These are phyloP conservation scores for Corchorus capsularis DNA, from an alignment of 345 rosid species.

Conservation along the genomic window DNA sequence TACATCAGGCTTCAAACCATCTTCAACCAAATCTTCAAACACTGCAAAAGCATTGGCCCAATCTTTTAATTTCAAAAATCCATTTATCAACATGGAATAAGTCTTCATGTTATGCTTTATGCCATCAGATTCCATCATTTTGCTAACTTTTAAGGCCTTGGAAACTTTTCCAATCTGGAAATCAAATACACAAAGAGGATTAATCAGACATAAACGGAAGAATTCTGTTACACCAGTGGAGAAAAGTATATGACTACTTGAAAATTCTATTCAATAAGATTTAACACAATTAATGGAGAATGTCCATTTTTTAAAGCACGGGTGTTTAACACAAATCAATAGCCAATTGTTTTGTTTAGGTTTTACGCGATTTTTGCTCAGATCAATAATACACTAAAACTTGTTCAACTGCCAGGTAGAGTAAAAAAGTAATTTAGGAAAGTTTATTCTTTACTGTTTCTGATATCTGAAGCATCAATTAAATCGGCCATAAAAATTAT, in stretches of 20 bases:
- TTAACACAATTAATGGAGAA: not conserved
- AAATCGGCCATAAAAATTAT: not conserved
- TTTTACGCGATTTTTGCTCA: not conserved
- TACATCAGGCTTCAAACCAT: conserved; percentile 87
- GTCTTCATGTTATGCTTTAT: conserved; percentile 92
- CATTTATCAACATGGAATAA: conserved; percentile 93
- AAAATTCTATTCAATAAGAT: not conserved
- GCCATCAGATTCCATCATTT: conserved; percentile 67
- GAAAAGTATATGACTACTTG: not conserved
- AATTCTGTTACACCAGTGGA: not conserved
- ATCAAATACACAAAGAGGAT: not conserved
- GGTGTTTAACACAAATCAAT: not conserved
- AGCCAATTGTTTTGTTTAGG: not conserved
- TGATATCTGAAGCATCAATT: not conserved
- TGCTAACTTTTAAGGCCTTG: conserved; percentile 84
- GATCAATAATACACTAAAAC: no score
- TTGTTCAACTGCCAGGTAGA: no score
- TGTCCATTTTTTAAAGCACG: not conserved
- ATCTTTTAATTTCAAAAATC: conserved; percentile 85
- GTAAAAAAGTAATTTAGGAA: not conserved
- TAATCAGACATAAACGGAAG: conserved; percentile 7
- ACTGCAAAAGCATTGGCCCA: conserved; percentile 93
- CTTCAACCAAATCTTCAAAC: conserved; percentile 72
- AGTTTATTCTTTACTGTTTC: not conserved
- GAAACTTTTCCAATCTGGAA: conserved; percentile 81